phyloP scores from a whole-genome alignment of 768 basidiomycete species.

The Butyriboletus loyo region DNA sequence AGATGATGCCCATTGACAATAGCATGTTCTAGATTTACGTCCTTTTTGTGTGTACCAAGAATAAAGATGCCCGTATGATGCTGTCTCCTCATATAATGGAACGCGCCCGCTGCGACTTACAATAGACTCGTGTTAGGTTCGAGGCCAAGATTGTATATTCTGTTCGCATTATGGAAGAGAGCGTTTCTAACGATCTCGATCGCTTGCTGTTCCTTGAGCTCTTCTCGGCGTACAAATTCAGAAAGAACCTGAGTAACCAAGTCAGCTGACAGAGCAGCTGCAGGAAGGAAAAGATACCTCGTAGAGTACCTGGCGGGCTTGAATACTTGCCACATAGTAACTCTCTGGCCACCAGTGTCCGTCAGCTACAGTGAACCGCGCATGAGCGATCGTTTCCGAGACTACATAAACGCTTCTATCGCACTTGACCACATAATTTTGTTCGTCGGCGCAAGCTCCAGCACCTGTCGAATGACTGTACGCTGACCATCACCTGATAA shows the following conservation, averaged over 20 bases:
- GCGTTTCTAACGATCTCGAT: conserved; percentile 50
- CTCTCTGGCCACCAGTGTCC: conserved; percentile 66
- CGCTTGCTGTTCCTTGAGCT: conserved; percentile 55
- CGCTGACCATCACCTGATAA: conserved; percentile 64
- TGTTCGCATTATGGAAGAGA: conserved; percentile 67
- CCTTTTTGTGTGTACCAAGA: not conserved
- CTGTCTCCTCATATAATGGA: not conserved
- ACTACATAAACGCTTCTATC: conserved; percentile 13
- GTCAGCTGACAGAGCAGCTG: conserved; percentile 41
- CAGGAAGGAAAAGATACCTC: conserved; percentile 38
- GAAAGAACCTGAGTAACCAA: conserved; percentile 53
- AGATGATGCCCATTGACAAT: too few relatives aligned
- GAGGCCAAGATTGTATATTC: conserved; percentile 56
- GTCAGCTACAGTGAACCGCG: conserved; percentile 10
- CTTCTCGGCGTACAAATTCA: conserved; percentile 44
- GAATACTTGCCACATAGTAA: conserved; percentile 64
- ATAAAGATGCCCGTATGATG: not conserved
- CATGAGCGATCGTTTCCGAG: not conserved
- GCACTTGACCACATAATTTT: conserved; percentile 82
- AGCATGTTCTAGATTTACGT: too few relatives aligned
- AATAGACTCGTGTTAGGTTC: conserved; percentile 24
- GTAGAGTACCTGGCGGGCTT: conserved; percentile 61
- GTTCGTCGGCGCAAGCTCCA: conserved; percentile 72
- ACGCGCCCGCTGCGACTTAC: not conserved
- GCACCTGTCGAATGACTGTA: conserved; percentile 53